phyloP scores from a whole-genome alignment of 331 rosid genomes.

The Spiraea crenata region DNA sequence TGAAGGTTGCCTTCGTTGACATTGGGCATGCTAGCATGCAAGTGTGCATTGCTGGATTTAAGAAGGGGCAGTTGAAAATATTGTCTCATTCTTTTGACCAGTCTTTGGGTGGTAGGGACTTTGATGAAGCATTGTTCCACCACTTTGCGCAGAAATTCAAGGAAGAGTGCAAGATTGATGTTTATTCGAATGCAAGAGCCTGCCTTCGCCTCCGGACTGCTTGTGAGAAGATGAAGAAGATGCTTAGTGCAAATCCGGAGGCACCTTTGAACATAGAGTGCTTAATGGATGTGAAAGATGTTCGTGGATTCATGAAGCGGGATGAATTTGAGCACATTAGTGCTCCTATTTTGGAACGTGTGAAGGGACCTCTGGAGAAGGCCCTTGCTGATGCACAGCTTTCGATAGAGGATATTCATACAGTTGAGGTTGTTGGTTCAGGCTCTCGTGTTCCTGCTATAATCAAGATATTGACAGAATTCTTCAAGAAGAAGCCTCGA shows the following conservation, averaged over 20 bases:
- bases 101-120: conserved; percentile 93
- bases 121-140: conserved; percentile 75
- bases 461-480: conserved; percentile 72
- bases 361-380: conserved; percentile 76
- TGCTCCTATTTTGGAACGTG: conserved; percentile 85
- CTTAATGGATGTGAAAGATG: conserved; percentile 96
- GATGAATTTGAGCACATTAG: conserved; percentile 84
- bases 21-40: conserved; percentile 97
- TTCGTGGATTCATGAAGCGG: conserved; percentile 73
- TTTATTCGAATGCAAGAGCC: conserved; percentile 78
- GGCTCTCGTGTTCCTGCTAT: conserved; percentile 95
- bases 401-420: conserved; percentile 57
- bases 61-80: conserved; percentile 82
- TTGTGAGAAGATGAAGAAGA: conserved; percentile 89
- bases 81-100: conserved; percentile 82
- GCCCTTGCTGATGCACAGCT: conserved; percentile 88
- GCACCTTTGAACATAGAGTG: conserved; percentile 92
- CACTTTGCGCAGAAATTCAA: conserved; percentile 78
- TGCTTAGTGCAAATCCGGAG: conserved; percentile 92
- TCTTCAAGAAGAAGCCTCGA: conserved; percentile 87
- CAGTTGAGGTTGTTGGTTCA: conserved; percentile 94
- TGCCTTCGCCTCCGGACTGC: conserved; percentile 77
- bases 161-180: conserved; percentile 81
- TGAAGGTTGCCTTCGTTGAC: conserved; percentile 91
- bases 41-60: conserved; percentile 91